Base-by-base conservation (phyloP, 805 yeast genomes). In the Wickerhamomyces canadensis region DNA sequence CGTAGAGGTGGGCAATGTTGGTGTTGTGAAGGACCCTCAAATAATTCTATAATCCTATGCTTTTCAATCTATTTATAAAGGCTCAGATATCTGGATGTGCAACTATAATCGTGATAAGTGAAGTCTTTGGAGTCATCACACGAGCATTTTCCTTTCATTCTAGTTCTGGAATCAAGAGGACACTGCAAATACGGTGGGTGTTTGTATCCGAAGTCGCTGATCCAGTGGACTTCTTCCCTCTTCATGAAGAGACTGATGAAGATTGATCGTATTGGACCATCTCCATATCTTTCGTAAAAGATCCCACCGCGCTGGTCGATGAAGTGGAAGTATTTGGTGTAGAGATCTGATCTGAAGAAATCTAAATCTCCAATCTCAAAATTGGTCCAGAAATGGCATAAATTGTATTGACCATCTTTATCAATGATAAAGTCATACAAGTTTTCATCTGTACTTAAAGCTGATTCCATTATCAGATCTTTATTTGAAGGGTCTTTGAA, bases 241-340 rank as follows among this genome's bases (percentile, higher is more conserved):
- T 80, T 75, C 51, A 84, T 55, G 63, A 86, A 80, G 42, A 86
- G 62, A 9, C 89, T 67, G 17, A 80, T 91, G 16, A 88, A 95
- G 46, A 85, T 78, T 6, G 89, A 79, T 57, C 84, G 95, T n/a
- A 85, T 75, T 4, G 95, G 95, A 0, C 95, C 95, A 61, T 86
- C 96, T 16, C 96, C 96, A 95, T 95, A 86, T 47, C 96, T 70
- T 62, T 86, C 93, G 54, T 84, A 83, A 57, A 76, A 84, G 57
- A 84, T 84, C 1, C 94, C 95, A 40, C 94, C 94, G 3, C 73
- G 57, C 33, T 58, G 42, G 54, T 84, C 95, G 31, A 84, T 63
- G 54, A 64, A 63, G 17, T 81, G 65, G 55, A 84, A 84, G 60
- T 72, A 82, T 8, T 70, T 65, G 31, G 68, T 64, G 60, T 82